Conservation (phyloP, 1,284 basidiomycete species). For the Grifola frondosa region DNA sequence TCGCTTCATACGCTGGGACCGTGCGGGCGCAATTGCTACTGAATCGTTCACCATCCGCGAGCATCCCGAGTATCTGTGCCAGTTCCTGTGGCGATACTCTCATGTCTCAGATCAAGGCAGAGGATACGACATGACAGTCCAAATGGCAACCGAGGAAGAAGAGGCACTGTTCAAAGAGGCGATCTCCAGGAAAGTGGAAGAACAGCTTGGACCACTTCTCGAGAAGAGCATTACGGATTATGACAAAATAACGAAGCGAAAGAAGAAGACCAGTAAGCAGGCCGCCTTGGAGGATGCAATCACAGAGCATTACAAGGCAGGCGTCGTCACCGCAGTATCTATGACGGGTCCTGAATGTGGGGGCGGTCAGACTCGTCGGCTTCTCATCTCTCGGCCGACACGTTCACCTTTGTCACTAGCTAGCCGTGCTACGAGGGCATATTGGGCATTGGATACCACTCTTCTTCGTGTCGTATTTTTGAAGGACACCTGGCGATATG, state of each 20-base stretch:
- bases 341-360: no score
- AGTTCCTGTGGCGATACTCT: conserved; percentile 12
- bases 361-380: background rate
- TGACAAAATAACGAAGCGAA: no score
- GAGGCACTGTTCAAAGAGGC: background rate
- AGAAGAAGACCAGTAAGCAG: no score
- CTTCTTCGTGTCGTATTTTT: conserved; percentile 1
- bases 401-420: background rate
- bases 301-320: background rate
- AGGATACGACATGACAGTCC: conserved; percentile 9
- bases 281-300: background rate
- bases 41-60: conserved; percentile 3
- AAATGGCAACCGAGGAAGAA: background rate
- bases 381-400: conserved; percentile 7
- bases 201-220: no score
- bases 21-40: conserved; percentile 8
- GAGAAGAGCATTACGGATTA: no score
- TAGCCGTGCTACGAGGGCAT: conserved; percentile 2
- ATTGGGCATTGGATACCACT: conserved; percentile 5
- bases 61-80: conserved; percentile 3
- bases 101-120: background rate
- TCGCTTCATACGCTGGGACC: conserved; percentile 14
- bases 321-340: background rate
- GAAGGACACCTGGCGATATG: conserved; percentile 10
- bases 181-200: no score